Base-by-base conservation (phyloP, 305 asterid species). In the Fraxinus sp. region DNA sequence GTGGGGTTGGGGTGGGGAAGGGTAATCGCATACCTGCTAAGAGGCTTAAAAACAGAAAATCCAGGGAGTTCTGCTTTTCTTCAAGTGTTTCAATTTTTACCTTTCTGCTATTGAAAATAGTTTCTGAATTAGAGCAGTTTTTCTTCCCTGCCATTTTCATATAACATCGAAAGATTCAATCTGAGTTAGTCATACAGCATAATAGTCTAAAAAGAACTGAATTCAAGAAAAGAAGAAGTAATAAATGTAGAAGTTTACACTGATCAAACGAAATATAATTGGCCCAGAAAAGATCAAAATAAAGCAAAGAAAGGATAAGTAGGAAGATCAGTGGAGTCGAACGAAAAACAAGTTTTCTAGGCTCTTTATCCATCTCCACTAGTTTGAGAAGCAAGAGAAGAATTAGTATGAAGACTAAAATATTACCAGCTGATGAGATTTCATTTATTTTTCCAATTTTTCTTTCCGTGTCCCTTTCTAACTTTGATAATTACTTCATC, bases 241-340 rank as follows among this genome's bases (percentile, higher is more conserved):
- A 24, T 24, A 26, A 26, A 26, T 0, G 30, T 26, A 26, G 30
- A 59, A 41, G 33, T 18, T 75, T 87, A 88, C 91, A 84, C 74
- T 80, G 87, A 41, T 89, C 84, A 32, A 85, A 71, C 3, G 52
- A 85, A 84, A 84, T 32, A 26, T 64, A 24, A 76, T 35, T 83
- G 8, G 77, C 71, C 87, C 88, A 86, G 10, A 86, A 33, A 81
- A 85, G 16, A 55, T 88, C 82, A 6, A 82, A 20, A 71, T 83
- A 88, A 46, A 88, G 80, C 77, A 88, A 79, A 68, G 89, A 89
- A 30, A 88, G 77, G 26, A 84, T 37, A 16, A 91, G 86, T 0
- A 89, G 75, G 86, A 87, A 72, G 72, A 91, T 66, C 85, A 82
- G 86, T 68, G 90, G 87, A 78, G 89, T 83, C 36, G 79, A 37